Conservation (phyloP, 2,329 filamentous ascomycete genomes). For the Proliferodiscus dingleyae region DNA sequence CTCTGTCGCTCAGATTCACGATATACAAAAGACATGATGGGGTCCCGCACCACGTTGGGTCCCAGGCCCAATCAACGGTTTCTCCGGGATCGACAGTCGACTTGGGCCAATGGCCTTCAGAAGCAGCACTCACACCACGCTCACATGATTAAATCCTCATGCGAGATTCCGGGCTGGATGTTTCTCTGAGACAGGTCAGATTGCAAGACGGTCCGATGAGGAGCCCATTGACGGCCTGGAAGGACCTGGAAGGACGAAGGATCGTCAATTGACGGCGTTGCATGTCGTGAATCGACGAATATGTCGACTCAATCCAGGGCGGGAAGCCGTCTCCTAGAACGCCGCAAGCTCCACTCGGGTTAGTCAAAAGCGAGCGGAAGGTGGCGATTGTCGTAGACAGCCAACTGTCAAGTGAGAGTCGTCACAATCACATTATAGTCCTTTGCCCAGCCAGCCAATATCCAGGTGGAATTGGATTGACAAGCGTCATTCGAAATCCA, state of each 20-base stretch:
- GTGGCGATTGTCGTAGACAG: too few relatives aligned
- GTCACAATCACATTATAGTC: too few relatives aligned
- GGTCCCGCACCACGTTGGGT: conserved; percentile 5
- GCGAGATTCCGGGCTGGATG: conserved; percentile 23
- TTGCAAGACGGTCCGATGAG: conserved; percentile 17
- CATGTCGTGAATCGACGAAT: conserved; percentile 16
- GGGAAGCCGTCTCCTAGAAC: too few relatives aligned
- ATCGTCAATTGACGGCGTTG: conserved; percentile 2
- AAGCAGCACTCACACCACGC: conserved; percentile 23
- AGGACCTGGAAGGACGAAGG: conserved; percentile 1
- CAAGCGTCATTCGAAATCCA: too few relatives aligned
- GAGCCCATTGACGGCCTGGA: conserved; percentile 13
- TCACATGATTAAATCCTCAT: conserved; percentile 30
- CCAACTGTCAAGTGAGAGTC: too few relatives aligned
- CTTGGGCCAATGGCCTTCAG: conserved; percentile 19
- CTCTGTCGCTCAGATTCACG: conserved; percentile 4
- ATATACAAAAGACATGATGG: too few relatives aligned
- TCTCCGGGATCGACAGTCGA: conserved; percentile 12
- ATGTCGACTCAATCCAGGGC: too few relatives aligned
- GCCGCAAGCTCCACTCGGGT: conserved; percentile 11
- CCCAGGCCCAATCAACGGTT: conserved; percentile 13
- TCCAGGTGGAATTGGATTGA: too few relatives aligned
- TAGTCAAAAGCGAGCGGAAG: conserved; percentile 7
- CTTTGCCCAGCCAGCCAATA: too few relatives aligned
- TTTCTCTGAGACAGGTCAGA: conserved; percentile 14